Evolutionary conservation across 2,329 filamentous ascomycete genomes (phyloP), one percentile per base, ranked within the genome.

Genomic region (Microsporum ferrugineum): DNA sequence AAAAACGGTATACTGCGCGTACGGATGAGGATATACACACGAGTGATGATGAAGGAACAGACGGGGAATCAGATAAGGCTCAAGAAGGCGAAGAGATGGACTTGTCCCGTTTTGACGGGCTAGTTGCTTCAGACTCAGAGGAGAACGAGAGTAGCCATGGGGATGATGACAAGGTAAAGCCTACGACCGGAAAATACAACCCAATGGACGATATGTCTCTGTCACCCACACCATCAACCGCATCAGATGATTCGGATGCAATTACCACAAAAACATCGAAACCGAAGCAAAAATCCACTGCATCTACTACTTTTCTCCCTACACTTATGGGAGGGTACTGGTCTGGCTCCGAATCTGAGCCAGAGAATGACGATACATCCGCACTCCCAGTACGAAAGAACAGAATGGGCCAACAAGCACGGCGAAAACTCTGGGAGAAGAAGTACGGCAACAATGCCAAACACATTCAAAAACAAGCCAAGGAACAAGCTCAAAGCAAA

Each of bases 241-340:
- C 66, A 57, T 66, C 71, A 10, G 67, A 66, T 5, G 66, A 69
- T 34, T 69, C 67, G 23, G 66, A 63, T 5, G 66, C 66, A 45
- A 33, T 62, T 33, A 51, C 64, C 38, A 61, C 66, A 12, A 41
- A 27, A 39, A 55, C 3, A 59, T 65, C 12, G 53, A 61, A 14
- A 66, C 66, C 6, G 63, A 67, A 63, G 56, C 64, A 36, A 67
- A 67, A 43, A 66, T 61, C 39, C 65, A 68, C 63, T 67, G 70
- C 60, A 55, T 51, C 66, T 64, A 84, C 82, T 0, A 79, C 79
- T 2, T 86, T 86, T 71, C 72, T 87, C 14, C 84, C 84, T 0
- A 83, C 82, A 1, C 77, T 87, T 8, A 79, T 83, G 71, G 82
- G 79, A 14, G 82, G 82, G 43, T 87, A 86, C 71, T 79, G 80